These are phyloP conservation scores for Mycosphaerella sp. DNA, from an alignment of 2,329 filamentous ascomycete species.

Conservation along the genomic window DNA sequence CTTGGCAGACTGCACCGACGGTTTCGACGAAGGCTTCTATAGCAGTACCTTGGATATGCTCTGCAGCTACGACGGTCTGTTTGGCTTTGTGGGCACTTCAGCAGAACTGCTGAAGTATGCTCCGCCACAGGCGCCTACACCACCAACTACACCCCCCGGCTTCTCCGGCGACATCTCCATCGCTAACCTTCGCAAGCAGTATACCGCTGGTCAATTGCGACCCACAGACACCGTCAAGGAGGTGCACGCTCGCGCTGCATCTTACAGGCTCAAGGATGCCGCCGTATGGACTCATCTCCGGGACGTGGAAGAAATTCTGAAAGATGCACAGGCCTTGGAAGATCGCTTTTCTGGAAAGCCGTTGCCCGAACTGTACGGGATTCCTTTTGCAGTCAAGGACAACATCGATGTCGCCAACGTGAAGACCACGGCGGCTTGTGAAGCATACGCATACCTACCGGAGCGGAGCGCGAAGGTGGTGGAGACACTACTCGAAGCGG, in stretches of 20 bases:
- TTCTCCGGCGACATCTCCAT: conserved; percentile 43
- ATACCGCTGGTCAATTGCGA: conserved; percentile 41
- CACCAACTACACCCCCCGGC: conserved; percentile 35
- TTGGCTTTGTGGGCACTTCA: conserved; percentile 43
- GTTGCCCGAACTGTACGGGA: conserved; percentile 48
- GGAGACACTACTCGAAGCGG: conserved; percentile 44
- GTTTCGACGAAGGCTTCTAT: conserved; percentile 45
- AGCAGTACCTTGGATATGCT: conserved; percentile 46
- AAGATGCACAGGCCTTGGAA: conserved; percentile 38
- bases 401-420: conserved; percentile 49
- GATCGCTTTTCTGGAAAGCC: conserved; percentile 37
- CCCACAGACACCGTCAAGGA: conserved; percentile 39
- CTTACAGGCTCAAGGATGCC: conserved; percentile 43
- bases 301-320: conserved; percentile 36
- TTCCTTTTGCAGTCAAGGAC: conserved; percentile 54
- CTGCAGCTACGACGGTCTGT: conserved; percentile 47
- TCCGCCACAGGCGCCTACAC: conserved; percentile 29
- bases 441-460: conserved; percentile 45
- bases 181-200: conserved; percentile 39
- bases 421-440: conserved; percentile 48
- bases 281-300: conserved; percentile 49
- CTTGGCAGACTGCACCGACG: conserved; percentile 44
- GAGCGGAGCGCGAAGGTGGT: conserved; percentile 47
- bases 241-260: conserved; percentile 44
- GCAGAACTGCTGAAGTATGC: conserved; percentile 38